Conservation (phyloP, 2,329 filamentous ascomycete species). For the Fonsecaea multimorphosa region DNA sequence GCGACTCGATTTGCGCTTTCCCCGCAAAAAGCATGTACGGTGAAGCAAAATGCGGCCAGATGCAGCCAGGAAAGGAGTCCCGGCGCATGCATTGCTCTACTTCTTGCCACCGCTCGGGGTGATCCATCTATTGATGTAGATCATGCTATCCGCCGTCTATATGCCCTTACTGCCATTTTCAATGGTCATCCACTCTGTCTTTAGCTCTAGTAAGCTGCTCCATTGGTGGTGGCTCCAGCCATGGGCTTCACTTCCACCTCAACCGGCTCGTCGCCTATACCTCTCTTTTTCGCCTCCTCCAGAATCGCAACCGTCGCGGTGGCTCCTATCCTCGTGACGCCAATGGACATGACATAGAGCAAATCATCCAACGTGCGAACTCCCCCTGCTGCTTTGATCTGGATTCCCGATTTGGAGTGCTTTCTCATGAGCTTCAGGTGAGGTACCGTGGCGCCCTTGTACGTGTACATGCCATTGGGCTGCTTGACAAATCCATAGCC, state of each 20-base stretch:
- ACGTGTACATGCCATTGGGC: conserved; percentile 58
- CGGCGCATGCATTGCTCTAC: too few relatives aligned
- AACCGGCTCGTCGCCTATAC: conserved; percentile 51
- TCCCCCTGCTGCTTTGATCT: conserved; percentile 65
- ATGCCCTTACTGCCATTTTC: not conserved
- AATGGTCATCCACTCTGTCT: not conserved
- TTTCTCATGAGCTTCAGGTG: conserved; percentile 63
- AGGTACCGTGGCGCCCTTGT: conserved; percentile 59
- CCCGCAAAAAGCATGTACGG: conserved; percentile 12
- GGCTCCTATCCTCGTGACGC: conserved; percentile 63
- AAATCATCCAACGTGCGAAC: conserved; percentile 64
- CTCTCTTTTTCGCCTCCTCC: conserved; percentile 59
- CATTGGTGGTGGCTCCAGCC: conserved; percentile 9
- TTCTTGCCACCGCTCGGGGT: not conserved
- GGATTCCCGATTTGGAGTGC: conserved; percentile 52
- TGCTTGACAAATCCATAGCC: conserved; percentile 68
- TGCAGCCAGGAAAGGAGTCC: not conserved
- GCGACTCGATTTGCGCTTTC: not conserved
- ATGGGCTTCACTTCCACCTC: conserved; percentile 27
- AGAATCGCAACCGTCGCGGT: conserved; percentile 63
- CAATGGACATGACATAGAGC: conserved; percentile 60
- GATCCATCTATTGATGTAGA: not conserved
- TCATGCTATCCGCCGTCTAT: not conserved
- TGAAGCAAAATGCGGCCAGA: not conserved
- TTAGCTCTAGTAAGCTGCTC: conserved; percentile 13